Conservation (phyloP, 148 eudicot genomes). For the Vaccinium darrowii region DNA sequence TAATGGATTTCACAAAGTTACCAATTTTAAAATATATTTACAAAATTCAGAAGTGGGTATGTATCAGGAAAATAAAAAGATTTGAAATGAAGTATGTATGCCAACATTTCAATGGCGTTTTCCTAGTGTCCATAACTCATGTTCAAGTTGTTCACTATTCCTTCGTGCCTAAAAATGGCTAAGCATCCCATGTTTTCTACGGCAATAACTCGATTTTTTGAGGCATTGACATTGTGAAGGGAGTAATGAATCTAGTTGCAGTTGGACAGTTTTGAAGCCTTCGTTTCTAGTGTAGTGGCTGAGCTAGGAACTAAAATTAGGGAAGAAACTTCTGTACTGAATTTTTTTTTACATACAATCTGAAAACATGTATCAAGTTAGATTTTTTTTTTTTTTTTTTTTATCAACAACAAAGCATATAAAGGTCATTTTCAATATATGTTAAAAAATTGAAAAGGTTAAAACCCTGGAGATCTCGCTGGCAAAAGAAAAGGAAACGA, state of each 20-base stretch:
- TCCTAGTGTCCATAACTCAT: background rate
- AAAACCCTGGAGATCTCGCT: background rate
- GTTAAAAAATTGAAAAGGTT: background rate
- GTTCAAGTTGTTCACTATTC: background rate
- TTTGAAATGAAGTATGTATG: no score
- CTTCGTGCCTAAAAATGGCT: no score
- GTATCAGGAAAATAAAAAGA: background rate
- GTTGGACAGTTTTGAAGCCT: no score
- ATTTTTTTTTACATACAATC: background rate
- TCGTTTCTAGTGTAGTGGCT: no score
- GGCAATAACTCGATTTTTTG: background rate
- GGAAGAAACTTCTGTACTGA: no score
- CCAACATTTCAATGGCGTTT: background rate
- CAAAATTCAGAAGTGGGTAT: background rate
- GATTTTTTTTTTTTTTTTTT: no score
- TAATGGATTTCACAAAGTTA: no score
- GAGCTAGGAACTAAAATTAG: no score
- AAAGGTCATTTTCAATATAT: background rate
- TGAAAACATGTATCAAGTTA: no score
- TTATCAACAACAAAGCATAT: background rate
- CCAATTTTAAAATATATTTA: background rate
- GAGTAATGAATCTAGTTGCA: no score
- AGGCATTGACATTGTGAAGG: no score
- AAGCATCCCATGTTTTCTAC: no score
- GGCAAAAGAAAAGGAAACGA: background rate